Percentiles rank a stretch among this genome's conserved stretches.
These are phyloP conservation scores for Angophora floribunda DNA, from an alignment of 345 rosid genomes.

Conservation along the genomic window DNA sequence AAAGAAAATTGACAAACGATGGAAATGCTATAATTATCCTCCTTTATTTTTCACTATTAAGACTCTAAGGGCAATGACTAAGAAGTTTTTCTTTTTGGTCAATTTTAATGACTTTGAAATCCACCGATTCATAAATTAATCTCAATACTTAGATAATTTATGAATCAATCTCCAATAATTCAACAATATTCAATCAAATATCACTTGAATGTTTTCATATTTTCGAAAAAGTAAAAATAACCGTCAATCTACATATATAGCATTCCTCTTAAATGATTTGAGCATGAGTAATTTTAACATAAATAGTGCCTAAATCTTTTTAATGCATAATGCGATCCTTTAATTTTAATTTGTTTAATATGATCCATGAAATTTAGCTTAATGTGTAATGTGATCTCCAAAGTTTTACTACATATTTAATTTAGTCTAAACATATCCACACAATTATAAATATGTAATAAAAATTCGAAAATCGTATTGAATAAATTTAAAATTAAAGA, in stretches of 20 bases:
- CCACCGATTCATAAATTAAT: background rate
- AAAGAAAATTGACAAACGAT: background rate
- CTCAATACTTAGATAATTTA: background rate
- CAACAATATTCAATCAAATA: background rate
- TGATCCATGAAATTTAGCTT: rapidly evolving
- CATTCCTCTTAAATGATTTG: background rate
- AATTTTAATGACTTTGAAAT: background rate
- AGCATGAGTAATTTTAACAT: background rate
- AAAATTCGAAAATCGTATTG: no score
- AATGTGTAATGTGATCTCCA: rapidly evolving
- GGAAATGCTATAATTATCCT: background rate
- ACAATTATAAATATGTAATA: no score
- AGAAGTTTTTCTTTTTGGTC: background rate
- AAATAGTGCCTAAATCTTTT: rapidly evolving
- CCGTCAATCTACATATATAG: background rate
- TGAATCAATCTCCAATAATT: background rate
- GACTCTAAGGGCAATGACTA: background rate
- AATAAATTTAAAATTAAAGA: no score
- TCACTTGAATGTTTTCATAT: background rate
- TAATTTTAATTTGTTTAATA: background rate
- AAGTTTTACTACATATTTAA: rapidly evolving
- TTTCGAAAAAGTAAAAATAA: no score
- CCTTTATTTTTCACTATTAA: background rate
- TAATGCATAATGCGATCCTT: rapidly evolving
- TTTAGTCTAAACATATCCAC: no score